Evolutionary conservation across 192 early-diverging fungal species (phyloP).

Genomic region (Gamsiella multidivaricata): DNA sequence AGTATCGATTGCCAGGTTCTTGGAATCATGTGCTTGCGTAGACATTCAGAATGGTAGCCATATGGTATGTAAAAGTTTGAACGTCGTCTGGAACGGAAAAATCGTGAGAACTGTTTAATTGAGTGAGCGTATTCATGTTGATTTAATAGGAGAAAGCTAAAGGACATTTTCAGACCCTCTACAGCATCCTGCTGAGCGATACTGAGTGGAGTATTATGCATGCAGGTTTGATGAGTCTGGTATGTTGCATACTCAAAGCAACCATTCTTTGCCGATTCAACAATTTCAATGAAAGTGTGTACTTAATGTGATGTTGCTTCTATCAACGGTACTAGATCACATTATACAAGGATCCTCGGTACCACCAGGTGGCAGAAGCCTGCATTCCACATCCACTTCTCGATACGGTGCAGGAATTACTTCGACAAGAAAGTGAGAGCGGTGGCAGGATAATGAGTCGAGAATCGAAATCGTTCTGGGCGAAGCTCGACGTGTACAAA

Average conservation of each 20-base stretch:
- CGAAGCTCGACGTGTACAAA: neutral
- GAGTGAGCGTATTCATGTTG: neutral
- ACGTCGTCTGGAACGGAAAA: neutral
- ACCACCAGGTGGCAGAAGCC: neutral
- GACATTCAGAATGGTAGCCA: conserved; percentile 1
- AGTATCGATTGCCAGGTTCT: conserved; percentile 11
- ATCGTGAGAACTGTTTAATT: neutral
- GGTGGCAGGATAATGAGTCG: neutral
- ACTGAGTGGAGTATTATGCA: conserved; percentile 18
- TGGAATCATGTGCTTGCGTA: conserved; percentile 14
- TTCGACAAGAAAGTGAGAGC: neutral
- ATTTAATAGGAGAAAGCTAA: conserved; percentile 2
- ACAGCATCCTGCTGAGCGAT: conserved; percentile 1
- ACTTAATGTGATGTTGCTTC: neutral
- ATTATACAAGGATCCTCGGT: neutral
- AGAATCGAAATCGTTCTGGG: conserved; percentile 13
- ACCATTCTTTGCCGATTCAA: neutral
- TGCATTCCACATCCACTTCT: conserved; percentile 4
- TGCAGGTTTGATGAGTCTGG: conserved; percentile 20
- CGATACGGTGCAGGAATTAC: neutral
- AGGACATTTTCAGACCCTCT: conserved; percentile 1
- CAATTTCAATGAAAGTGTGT: neutral
- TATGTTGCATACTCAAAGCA: neutral
- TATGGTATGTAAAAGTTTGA: conserved; percentile 3
- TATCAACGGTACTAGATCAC: neutral